A percentile compares a stretch with the other conserved stretches of the same genome.
These are phyloP conservation scores for Globisporangium splendens DNA, from an alignment of 352 stramenopile genomes.

Conservation along the genomic window DNA sequence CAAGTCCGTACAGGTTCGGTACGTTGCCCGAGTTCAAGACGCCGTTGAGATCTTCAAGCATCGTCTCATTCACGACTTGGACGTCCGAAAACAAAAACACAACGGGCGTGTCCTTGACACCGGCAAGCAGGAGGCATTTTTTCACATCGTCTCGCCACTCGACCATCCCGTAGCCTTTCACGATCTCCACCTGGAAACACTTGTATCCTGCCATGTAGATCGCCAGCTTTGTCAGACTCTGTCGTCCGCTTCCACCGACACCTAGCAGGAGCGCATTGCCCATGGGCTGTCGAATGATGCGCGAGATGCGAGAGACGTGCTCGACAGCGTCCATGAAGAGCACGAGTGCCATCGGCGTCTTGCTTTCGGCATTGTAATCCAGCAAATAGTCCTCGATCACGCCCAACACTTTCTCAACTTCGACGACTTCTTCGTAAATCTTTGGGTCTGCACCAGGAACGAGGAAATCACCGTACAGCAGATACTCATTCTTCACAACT, in stretches of 20 bases:
- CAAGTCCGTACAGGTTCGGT: slow-evolving; percentile 90
- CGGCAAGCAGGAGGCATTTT: slow-evolving; percentile 85
- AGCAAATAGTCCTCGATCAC: slow-evolving; percentile 89
- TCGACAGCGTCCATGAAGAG: slow-evolving; percentile 87
- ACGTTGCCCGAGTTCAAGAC: slow-evolving; percentile 95
- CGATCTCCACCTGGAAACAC: slow-evolving; percentile 94
- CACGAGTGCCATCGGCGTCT: slow-evolving; percentile 88
- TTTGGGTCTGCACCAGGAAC: slow-evolving; percentile 76
- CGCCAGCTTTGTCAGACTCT: slow-evolving; percentile 90
- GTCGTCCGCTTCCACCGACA: slow-evolving; percentile 90
- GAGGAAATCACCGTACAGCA: slow-evolving; percentile 81
- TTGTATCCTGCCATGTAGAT: slow-evolving; percentile 93
- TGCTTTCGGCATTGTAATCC: slow-evolving; percentile 91
- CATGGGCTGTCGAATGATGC: slow-evolving; percentile 79
- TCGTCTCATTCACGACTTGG: slow-evolving; percentile 93
- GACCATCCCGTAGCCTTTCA: slow-evolving; percentile 90
- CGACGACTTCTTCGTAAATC: slow-evolving; percentile 86
- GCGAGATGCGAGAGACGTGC: slow-evolving; percentile 80
- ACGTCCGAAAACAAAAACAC: slow-evolving; percentile 95
- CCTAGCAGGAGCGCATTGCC: slow-evolving; percentile 91
- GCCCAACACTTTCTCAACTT: slow-evolving; percentile 80
- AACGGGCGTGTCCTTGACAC: slow-evolving; percentile 88
- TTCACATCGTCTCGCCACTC: slow-evolving; percentile 95
- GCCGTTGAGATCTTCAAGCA: slow-evolving; percentile 95
- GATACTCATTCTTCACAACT: slow-evolving; percentile 67